Conservation (phyloP, 2,329 filamentous ascomycete genomes). For the Fusarium metavorans region DNA sequence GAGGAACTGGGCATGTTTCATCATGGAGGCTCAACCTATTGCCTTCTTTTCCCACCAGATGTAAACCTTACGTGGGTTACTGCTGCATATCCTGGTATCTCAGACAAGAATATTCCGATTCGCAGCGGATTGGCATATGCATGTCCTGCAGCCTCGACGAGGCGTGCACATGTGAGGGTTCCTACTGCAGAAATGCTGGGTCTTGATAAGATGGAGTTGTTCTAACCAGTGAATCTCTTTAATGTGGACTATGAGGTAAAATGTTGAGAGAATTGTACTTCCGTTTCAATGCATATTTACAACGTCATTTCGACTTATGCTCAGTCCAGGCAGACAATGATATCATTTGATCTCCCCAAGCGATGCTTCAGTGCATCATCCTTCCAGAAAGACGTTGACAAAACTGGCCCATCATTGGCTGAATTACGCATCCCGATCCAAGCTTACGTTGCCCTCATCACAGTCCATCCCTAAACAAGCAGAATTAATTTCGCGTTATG, state of each 20-base stretch:
- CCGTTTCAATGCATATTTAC: background rate
- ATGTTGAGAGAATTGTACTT: background rate
- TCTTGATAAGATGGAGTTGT: background rate
- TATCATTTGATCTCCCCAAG: background rate
- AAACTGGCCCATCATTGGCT: accelerated
- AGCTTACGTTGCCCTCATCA: background rate
- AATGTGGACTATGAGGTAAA: background rate
- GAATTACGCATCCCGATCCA: background rate
- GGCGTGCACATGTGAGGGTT: background rate
- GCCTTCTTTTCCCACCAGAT: conserved; percentile 69
- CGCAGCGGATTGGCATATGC: conserved; percentile 30
- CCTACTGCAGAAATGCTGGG: background rate
- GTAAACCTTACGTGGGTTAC: conserved; percentile 54
- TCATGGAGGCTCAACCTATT: conserved; percentile 75
- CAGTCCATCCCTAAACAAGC: background rate
- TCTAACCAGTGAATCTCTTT: background rate
- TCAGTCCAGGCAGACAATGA: background rate
- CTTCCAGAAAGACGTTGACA: background rate
- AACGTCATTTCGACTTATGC: background rate
- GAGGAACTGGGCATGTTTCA: conserved; percentile 80
- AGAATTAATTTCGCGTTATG: background rate
- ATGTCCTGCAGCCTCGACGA: conserved; percentile 1
- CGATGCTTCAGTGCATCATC: background rate
- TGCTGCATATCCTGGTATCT: conserved; percentile 21
- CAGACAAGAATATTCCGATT: conserved; percentile 30